Evolutionary conservation across 257 asterid genomes (phyloP).

Genomic region (Fraxinus quadrangulata): DNA sequence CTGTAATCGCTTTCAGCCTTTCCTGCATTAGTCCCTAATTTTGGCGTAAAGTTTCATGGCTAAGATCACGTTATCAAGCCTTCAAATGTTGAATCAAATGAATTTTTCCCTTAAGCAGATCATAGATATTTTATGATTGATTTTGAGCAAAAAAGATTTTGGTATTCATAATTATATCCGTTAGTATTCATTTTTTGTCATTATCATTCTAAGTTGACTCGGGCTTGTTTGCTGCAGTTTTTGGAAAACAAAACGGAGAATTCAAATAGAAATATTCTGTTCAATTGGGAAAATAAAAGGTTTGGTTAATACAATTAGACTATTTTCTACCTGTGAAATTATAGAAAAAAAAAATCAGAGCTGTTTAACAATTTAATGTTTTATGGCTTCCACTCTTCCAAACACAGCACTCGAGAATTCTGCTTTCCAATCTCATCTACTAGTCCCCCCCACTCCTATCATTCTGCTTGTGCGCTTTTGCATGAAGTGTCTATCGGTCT

Average conservation of each 20-base stretch:
- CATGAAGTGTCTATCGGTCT: neutral
- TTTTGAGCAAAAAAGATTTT: neutral
- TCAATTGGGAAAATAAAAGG: neutral
- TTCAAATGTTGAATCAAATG: neutral
- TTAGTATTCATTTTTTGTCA: neutral
- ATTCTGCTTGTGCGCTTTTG: neutral
- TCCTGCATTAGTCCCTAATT: neutral
- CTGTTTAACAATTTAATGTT: neutral
- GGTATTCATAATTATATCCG: neutral
- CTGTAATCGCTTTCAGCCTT: neutral
- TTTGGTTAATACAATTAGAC: neutral
- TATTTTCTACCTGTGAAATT: neutral
- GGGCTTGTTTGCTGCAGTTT: neutral
- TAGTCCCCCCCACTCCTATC: neutral
- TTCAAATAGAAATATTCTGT: neutral
- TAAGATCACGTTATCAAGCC: neutral
- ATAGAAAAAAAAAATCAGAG: neutral
- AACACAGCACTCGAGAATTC: neutral
- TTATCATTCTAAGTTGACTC: neutral
- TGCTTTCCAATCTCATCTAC: neutral
- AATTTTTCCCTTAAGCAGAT: neutral
- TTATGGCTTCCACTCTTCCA: neutral
- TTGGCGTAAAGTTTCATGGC: neutral
- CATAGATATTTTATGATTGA: neutral
- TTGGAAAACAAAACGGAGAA: neutral